Evolutionary conservation across 2,329 filamentous ascomycete species (phyloP).

Genomic region (Pseudopyricularia cyperi): DNA sequence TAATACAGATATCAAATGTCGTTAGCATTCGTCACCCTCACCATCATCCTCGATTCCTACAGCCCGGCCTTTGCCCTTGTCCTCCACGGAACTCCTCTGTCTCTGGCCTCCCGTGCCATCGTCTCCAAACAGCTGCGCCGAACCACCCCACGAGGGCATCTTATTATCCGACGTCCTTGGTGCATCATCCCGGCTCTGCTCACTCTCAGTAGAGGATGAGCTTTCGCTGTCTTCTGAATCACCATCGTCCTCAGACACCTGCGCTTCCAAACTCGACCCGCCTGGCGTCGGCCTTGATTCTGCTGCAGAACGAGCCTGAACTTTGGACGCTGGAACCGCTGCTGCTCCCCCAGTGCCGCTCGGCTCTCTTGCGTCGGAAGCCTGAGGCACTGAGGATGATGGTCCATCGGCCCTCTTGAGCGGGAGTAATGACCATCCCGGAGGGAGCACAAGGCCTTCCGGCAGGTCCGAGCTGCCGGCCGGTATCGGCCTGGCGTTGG

Average conservation of each 20-base stretch:
- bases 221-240: conserved; percentile 9
- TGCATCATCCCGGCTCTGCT: conserved; percentile 18
- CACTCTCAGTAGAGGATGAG: conserved; percentile 8
- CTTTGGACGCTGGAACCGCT: conserved; percentile 4
- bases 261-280: not conserved
- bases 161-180: conserved; percentile 33
- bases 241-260: not conserved
- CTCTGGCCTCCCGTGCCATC: conserved; percentile 5
- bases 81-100: conserved; percentile 2
- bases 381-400: conserved; percentile 7
- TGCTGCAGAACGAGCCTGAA: not conserved
- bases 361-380: not conserved
- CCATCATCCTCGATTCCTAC: conserved; percentile 32
- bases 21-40: conserved; percentile 18
- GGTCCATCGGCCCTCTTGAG: conserved; percentile 39
- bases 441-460: conserved; percentile 48
- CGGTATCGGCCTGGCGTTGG: conserved; percentile 37
- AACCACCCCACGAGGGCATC: conserved; percentile 27
- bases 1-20: not conserved
- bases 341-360: conserved; percentile 7
- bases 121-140: conserved; percentile 32
- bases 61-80: conserved; percentile 24
- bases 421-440: conserved; percentile 52
- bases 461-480: conserved; percentile 49
- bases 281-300: not conserved